Evolutionary conservation across 2,329 filamentous ascomycete genomes (phyloP).

Genomic region (Triangularia setosa): DNA sequence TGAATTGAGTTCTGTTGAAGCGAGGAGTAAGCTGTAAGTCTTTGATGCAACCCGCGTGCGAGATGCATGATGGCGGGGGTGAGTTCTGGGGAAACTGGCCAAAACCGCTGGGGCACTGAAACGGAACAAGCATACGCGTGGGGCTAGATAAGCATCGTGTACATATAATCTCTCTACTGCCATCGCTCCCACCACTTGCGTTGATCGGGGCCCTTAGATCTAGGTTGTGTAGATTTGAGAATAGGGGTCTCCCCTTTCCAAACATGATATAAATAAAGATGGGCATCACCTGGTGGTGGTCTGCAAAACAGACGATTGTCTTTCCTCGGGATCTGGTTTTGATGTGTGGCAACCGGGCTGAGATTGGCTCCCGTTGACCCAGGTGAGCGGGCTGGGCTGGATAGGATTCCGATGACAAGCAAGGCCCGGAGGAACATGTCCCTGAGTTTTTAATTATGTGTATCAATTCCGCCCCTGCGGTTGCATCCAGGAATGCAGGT

Average conservation of each 20-base stretch:
- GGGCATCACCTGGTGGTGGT: constrained; percentile 5
- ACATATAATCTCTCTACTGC: constrained; percentile 13
- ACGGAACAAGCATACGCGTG: background rate
- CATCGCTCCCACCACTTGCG: background rate
- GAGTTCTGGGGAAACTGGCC: background rate
- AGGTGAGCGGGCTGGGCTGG: background rate
- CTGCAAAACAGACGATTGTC: background rate
- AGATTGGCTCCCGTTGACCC: background rate
- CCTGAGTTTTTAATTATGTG: background rate
- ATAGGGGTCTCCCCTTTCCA: constrained; percentile 1
- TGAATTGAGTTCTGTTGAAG: background rate
- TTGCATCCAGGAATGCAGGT: background rate
- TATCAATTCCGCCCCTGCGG: background rate
- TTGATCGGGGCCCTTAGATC: background rate
- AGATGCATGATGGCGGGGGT: background rate
- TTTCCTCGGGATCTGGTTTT: background rate
- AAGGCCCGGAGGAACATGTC: background rate
- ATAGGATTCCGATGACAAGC: background rate
- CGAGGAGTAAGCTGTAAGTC: background rate
- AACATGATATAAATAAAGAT: constrained; percentile 7
- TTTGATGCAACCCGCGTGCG: background rate
- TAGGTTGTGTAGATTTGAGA: constrained; percentile 6
- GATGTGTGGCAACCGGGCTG: background rate
- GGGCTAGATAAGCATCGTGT: constrained; percentile 11
- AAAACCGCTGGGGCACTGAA: background rate